A percentile compares a stretch with the other conserved stretches of the same genome.
phyloP scores from a whole-genome alignment of 1,284 basidiomycete genomes.

The Marasmius fiardii region DNA sequence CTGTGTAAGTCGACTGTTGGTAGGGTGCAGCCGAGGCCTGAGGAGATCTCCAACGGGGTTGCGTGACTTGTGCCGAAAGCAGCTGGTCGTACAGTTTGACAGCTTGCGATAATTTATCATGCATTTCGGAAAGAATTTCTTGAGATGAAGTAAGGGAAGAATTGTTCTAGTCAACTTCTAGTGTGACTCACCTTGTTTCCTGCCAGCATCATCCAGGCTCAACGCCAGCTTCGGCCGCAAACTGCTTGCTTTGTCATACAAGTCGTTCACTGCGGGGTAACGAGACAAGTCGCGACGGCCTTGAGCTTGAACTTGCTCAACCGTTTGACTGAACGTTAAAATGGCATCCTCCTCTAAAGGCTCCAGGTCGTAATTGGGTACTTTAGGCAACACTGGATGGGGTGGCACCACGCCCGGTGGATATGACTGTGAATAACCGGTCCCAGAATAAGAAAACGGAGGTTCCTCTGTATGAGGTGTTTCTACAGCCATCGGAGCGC shows the following conservation, averaged over 20 bases:
- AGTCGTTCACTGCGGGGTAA: conserved; percentile 78
- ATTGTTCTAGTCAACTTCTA: neutral
- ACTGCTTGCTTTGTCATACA: conserved; percentile 83
- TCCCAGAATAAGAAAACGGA: conserved; percentile 30
- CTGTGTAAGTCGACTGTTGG: conserved; percentile 19
- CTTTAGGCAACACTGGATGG: conserved; percentile 41
- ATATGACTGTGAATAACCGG: conserved; percentile 40
- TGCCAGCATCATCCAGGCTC: conserved; percentile 81
- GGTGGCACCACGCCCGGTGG: conserved; percentile 39
- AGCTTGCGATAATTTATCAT: conserved; percentile 88
- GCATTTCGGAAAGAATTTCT: conserved; percentile 91
- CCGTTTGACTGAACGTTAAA: conserved; percentile 84
- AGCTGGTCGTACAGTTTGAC: conserved; percentile 89
- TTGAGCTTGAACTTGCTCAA: conserved; percentile 80
- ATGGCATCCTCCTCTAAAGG: conserved; percentile 82
- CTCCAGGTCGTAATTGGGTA: conserved; percentile 77
- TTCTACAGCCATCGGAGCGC: conserved; percentile 66
- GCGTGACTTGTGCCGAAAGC: conserved; percentile 79
- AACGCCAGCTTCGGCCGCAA: conserved; percentile 82
- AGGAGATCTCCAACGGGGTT: conserved; percentile 58
- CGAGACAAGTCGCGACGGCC: conserved; percentile 75
- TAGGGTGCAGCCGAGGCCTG: conserved; percentile 26
- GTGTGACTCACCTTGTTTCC: conserved; percentile 75
- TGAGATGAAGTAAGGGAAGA: conserved; percentile 1
- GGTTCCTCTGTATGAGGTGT: conserved; percentile 45